These are phyloP conservation scores for Sporisorium reilianum DNA, from an alignment of 1,284 basidiomycete genomes.

Conservation along the genomic window DNA sequence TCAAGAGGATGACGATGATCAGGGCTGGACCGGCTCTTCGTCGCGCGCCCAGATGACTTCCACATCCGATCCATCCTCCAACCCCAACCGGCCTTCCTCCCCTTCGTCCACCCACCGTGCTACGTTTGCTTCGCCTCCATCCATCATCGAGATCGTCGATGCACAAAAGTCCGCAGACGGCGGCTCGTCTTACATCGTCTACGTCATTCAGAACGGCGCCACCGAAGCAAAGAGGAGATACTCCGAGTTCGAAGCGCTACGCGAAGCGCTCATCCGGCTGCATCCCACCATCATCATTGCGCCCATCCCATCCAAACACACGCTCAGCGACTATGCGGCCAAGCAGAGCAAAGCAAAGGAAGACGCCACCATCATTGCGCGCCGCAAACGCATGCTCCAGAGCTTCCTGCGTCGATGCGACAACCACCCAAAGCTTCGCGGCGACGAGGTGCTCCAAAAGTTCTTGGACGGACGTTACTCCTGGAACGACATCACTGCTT, in stretches of 20 bases:
- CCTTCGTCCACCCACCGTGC: constrained; percentile 21
- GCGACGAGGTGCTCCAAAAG: constrained; percentile 92
- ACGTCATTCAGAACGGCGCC: constrained; percentile 87
- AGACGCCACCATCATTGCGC: constrained; percentile 89
- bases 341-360: constrained; percentile 98
- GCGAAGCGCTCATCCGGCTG: constrained; percentile 83
- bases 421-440: constrained; percentile 90
- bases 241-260: constrained; percentile 95
- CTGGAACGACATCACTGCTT: constrained; percentile 74
- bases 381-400: constrained; percentile 92
- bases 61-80: not conserved
- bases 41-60: constrained; percentile 28
- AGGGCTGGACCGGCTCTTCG: constrained; percentile 41
- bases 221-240: constrained; percentile 90
- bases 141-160: constrained; percentile 73
- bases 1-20: constrained; percentile 34
- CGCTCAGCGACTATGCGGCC: constrained; percentile 93
- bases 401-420: constrained; percentile 91
- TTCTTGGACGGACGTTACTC: constrained; percentile 95
- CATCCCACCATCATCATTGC: constrained; percentile 98
- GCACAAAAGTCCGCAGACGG: constrained; percentile 91
- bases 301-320: constrained; percentile 97
- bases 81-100: constrained; percentile 4
- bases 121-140: constrained; percentile 40
- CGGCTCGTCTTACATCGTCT: constrained; percentile 88